phyloP scores from a whole-genome alignment of 495 filamentous ascomycete species.

The Aspergillus egyptiacus region DNA sequence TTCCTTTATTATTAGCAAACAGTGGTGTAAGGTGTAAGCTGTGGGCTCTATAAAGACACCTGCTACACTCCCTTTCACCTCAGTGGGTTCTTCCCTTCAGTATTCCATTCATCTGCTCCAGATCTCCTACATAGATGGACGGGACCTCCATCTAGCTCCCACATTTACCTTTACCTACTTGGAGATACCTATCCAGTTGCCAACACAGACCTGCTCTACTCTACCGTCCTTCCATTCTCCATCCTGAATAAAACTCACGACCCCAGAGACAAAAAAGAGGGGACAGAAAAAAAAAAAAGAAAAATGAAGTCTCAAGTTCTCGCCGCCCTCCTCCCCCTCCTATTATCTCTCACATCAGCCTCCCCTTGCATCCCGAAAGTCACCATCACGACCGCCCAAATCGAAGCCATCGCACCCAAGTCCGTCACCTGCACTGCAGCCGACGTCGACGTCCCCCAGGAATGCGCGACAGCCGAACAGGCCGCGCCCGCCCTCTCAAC shows the following conservation, averaged over 20 bases:
- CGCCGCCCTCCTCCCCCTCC: not conserved
- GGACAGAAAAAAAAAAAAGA: not conserved
- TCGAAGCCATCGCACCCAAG: constrained; percentile 45
- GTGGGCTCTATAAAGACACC: too few species aligned
- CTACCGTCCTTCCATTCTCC: too few species aligned
- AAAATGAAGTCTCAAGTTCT: not conserved
- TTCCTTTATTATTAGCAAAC: not conserved
- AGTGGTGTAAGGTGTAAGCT: too few species aligned
- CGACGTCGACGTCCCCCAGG: constrained; percentile 26
- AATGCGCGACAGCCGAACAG: constrained; percentile 62
- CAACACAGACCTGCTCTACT: too few species aligned
- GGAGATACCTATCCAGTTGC: too few species aligned
- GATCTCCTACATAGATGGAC: too few species aligned
- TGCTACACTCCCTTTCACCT: too few species aligned
- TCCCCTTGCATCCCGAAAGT: constrained; percentile 4
- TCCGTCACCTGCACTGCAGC: constrained; percentile 14
- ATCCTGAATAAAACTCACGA: too few species aligned
- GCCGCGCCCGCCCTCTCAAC: constrained; percentile 52
- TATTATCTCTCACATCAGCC: not conserved
- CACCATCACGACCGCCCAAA: constrained; percentile 27
- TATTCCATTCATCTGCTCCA: not conserved
- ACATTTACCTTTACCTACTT: too few species aligned
- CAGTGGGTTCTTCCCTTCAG: not conserved
- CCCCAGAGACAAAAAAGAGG: not conserved
- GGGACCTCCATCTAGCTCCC: too few species aligned